These are phyloP conservation scores for Pythium brachiatum DNA, from an alignment of 352 stramenopile species.

Conservation along the genomic window DNA sequence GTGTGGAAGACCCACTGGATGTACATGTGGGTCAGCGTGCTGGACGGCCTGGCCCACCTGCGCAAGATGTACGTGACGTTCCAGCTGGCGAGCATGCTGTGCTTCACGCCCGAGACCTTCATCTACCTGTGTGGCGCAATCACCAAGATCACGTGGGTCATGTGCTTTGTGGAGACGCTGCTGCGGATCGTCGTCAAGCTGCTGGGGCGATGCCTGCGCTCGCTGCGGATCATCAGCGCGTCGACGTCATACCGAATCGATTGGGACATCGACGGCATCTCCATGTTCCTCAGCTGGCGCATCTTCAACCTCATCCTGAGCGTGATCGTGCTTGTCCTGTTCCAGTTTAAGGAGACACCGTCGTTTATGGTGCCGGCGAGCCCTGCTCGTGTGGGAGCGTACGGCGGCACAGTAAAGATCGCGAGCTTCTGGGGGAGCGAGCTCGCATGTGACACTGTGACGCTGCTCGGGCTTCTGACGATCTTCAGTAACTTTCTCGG, in stretches of 20 bases:
- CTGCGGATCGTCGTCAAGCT: constrained; percentile 19
- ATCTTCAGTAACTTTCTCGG: constrained; percentile 27
- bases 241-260: constrained; percentile 34
- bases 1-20: constrained; percentile 49
- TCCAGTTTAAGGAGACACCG: constrained; percentile 28
- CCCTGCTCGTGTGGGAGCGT: constrained; percentile 30
- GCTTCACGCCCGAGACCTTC: too few relatives aligned
- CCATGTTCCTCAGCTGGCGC: constrained; percentile 52
- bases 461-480: constrained; percentile 38
- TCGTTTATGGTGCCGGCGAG: constrained; percentile 43
- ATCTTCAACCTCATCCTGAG: constrained; percentile 48
- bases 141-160: constrained; percentile 33
- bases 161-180: constrained; percentile 34
- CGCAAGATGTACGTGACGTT: constrained; percentile 34
- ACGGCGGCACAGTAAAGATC: constrained; percentile 34
- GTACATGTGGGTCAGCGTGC: constrained; percentile 38
- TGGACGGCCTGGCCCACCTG: constrained; percentile 32
- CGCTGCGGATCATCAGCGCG: constrained; percentile 33
- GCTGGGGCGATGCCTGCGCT: constrained; percentile 29
- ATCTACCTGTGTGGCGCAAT: constrained; percentile 35
- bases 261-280: constrained; percentile 43
- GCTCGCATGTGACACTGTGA: constrained; percentile 44
- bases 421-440: constrained; percentile 49
- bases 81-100: constrained; percentile 24
- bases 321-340: constrained; percentile 34